Evolutionary conservation across 331 rosid species (phyloP), one percentile per base, ranked within the genome.

Genomic region (Malus hybrid): DNA sequence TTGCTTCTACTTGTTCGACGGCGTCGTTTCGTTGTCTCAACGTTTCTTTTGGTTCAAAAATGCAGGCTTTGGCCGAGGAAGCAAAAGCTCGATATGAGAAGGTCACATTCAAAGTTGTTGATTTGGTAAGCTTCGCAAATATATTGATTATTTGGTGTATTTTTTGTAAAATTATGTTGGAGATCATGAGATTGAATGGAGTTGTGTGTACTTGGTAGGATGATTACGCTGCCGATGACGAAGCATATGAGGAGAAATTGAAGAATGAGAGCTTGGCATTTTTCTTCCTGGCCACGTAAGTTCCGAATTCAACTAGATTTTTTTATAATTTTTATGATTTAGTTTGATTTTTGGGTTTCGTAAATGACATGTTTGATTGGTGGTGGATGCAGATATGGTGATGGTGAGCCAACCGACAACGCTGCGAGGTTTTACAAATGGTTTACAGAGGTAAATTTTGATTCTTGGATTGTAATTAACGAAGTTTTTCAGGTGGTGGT

Each of bases 281-380:
- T 82, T 95, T 95, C 96, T 95, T 95, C 78, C 75, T 95, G 81
- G 99, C 99, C 68, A 95, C 99, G 99, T 95, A 85, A 83, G 97
- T 83, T 74, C 83, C 68, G 32, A 63, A 22, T 11, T 61, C 16
- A 46, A 6, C 39, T 39, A 63, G 1, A 34, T 1, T 34, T 62
- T 13, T 39, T 26, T 14, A 14, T 62, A 26, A 3, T 29, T 19
- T 39, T 39, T 39, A 15, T 24, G 20, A 34, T 48, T 48, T 15
- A 6, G 26, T 6, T 72, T 44, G 3, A 28, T 62, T 70, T 72
- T 9, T 69, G 74, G 9, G 73, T 29, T 67, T 50, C 58, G 10
- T 39, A 30, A 46, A 70, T 70, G 32, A 48, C 9, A 39, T 79
- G 74, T 81, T 52, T 75, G 55, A 32, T 70, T 80, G 72, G 65